Percentiles rank a stretch among this genome's conserved stretches.
phyloP scores from a whole-genome alignment of 2,329 filamentous ascomycete genomes.

The Ascochyta pisi region DNA sequence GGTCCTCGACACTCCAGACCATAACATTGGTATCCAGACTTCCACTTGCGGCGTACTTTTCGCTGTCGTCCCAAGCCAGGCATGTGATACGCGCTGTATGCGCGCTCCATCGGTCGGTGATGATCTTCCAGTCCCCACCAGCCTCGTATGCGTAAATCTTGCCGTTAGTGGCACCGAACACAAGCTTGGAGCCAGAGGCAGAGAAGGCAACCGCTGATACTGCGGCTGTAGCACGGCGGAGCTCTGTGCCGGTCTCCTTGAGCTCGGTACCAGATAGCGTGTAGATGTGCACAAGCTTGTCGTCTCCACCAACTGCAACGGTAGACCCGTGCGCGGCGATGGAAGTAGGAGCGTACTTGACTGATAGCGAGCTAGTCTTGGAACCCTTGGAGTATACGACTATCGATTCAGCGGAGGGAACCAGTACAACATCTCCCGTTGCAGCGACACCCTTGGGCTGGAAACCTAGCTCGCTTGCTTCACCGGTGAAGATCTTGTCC shows the following conservation, averaged over 20 bases:
- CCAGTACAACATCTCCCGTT: slow-evolving; percentile 59
- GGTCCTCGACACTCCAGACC: slow-evolving; percentile 86
- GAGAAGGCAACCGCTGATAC: slow-evolving; percentile 88
- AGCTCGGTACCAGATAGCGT: slow-evolving; percentile 64
- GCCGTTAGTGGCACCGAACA: slow-evolving; percentile 81
- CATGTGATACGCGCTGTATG: slow-evolving; percentile 73
- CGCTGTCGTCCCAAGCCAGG: slow-evolving; percentile 77
- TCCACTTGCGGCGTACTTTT: slow-evolving; percentile 81
- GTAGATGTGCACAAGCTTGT: slow-evolving; percentile 80
- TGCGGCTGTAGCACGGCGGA: slow-evolving; percentile 72
- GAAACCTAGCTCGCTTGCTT: slow-evolving; percentile 70
- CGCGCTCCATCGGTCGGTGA: slow-evolving; percentile 79
- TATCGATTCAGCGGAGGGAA: slow-evolving; percentile 63
- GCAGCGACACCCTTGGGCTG: slow-evolving; percentile 80
- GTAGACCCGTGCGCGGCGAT: slow-evolving; percentile 72
- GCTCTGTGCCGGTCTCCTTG: slow-evolving; percentile 60
- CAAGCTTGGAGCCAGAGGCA: slow-evolving; percentile 75
- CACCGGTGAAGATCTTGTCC: slow-evolving; percentile 76
- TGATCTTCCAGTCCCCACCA: slow-evolving; percentile 70
- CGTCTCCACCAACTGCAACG: slow-evolving; percentile 78
- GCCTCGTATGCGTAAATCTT: slow-evolving; percentile 83
- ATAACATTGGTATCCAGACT: slow-evolving; percentile 90
- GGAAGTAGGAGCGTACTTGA: slow-evolving; percentile 70
- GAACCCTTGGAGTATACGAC: slow-evolving; percentile 65
- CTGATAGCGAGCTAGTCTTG: slow-evolving; percentile 65